Percentiles rank a stretch among this genome's conserved stretches.
Evolutionary conservation across 2,329 filamentous ascomycete species (phyloP).

Genomic region (Cladosporium velox): DNA sequence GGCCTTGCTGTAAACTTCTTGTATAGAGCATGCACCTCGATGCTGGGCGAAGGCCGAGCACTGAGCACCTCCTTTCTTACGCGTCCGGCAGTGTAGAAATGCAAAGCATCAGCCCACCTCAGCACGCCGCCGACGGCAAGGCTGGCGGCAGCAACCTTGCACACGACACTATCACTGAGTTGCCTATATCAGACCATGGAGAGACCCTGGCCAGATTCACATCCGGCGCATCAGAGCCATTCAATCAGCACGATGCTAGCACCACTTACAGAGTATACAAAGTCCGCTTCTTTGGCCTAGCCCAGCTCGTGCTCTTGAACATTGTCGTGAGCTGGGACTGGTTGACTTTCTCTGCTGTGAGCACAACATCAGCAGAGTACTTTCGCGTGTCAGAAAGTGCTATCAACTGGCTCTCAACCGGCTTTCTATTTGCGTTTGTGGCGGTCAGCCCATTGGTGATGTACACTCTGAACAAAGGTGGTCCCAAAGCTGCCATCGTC

Average conservation of each 20-base stretch:
- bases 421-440: slow-evolving; percentile 83
- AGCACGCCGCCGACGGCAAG: slow-evolving; percentile 1
- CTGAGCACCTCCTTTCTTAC: slow-evolving; percentile 15
- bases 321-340: slow-evolving; percentile 96
- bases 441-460: slow-evolving; percentile 70
- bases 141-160: neutral
- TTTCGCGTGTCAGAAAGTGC: slow-evolving; percentile 72
- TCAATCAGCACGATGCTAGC: slow-evolving; percentile 1
- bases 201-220: neutral
- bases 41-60: slow-evolving; percentile 18
- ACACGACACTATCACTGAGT: neutral
- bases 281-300: slow-evolving; percentile 83
- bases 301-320: slow-evolving; percentile 83
- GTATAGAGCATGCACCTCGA: slow-evolving; percentile 18
- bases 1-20: neutral
- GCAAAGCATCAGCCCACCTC: slow-evolving; percentile 8
- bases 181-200: neutral
- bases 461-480: slow-evolving; percentile 72
- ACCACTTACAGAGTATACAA: slow-evolving; percentile 65
- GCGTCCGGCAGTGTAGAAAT: slow-evolving; percentile 13
- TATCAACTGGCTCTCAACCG: slow-evolving; percentile 92
- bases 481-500: slow-evolving; percentile 77
- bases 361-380: slow-evolving; percentile 70
- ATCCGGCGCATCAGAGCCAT: neutral
- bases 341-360: slow-evolving; percentile 88